phyloP scores from a whole-genome alignment of 1,284 basidiomycete species.

The Heliocybe sulcata region DNA sequence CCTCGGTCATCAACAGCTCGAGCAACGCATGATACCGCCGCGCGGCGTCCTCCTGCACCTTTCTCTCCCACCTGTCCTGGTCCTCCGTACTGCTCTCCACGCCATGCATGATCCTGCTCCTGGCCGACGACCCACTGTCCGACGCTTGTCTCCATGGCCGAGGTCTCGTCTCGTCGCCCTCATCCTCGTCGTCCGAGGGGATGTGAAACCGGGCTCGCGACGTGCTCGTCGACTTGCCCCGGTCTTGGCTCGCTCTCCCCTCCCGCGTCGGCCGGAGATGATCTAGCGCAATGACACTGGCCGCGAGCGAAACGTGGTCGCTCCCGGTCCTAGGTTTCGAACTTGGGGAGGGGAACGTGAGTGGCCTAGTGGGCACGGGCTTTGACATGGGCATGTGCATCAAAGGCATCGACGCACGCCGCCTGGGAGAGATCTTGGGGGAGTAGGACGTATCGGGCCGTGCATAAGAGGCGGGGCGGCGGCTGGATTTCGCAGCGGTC shows the following conservation, averaged over 20 bases:
- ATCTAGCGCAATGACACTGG: not conserved
- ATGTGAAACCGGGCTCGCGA: conserved; percentile 23
- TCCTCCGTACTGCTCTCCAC: conserved; percentile 6
- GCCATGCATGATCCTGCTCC: not conserved
- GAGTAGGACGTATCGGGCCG: not conserved
- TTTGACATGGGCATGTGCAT: conserved; percentile 16
- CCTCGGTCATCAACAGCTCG: conserved; percentile 81
- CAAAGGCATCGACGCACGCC: conserved; percentile 25
- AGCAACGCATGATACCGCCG: conserved; percentile 61
- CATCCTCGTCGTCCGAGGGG: conserved; percentile 18
- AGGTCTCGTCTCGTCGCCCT: conserved; percentile 17
- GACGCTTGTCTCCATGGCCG: not conserved
- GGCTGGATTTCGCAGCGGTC: not conserved
- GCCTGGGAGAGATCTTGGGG: conserved; percentile 12
- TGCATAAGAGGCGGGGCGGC: not conserved
- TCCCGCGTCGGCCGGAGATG: not conserved
- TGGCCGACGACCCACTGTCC: not conserved
- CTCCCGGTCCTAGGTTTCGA: not conserved
- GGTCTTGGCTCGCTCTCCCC: not conserved
- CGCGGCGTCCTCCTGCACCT: conserved; percentile 26
- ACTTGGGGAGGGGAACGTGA: conserved; percentile 2
- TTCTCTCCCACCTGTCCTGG: conserved; percentile 6
- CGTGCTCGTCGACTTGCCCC: not conserved
- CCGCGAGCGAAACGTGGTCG: not conserved
- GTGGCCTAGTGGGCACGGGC: conserved; percentile 14